These are phyloP conservation scores for Pugionium cornutum DNA, from an alignment of 345 rosid genomes.

Conservation along the genomic window DNA sequence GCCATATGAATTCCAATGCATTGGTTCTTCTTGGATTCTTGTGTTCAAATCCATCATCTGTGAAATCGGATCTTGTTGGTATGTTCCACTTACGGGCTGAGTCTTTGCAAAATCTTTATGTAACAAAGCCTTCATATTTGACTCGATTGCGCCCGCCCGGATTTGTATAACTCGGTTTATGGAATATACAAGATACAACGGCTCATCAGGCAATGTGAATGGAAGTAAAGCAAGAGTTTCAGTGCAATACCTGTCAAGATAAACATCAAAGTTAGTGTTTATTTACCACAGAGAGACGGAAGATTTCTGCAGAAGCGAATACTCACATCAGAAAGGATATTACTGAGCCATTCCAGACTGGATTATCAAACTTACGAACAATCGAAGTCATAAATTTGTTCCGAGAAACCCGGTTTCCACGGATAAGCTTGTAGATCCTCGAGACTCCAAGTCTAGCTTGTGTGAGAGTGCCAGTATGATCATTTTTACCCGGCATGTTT, in stretches of 20 bases:
- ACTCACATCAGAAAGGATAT: constrained; percentile 86
- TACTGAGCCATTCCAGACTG: constrained; percentile 61
- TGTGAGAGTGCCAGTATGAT: constrained; percentile 54
- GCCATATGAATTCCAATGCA: constrained; percentile 38
- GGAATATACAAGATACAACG: constrained; percentile 84
- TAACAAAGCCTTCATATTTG: constrained; percentile 77
- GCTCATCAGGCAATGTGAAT: constrained; percentile 94
- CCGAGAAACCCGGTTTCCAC: constrained; percentile 84
- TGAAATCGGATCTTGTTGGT: constrained; percentile 46
- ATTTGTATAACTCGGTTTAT: constrained; percentile 95
- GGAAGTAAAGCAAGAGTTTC: constrained; percentile 94
- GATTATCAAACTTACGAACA: constrained; percentile 94
- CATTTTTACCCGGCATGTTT: constrained; percentile 63
- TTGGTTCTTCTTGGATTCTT: constrained; percentile 45
- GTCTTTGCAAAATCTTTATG: constrained; percentile 53
- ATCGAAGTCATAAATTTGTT: constrained; percentile 97
- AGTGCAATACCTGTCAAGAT: constrained; percentile 82
- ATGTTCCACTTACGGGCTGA: constrained; percentile 48
- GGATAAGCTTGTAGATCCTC: constrained; percentile 92
- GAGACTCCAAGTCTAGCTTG: constrained; percentile 98
- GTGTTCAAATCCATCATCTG: constrained; percentile 63
- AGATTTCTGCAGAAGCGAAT: constrained; percentile 18
- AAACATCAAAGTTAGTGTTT: constrained; percentile 26
- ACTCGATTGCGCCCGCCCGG: constrained; percentile 90
- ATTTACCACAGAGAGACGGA: constrained; percentile 7